phyloP scores from a whole-genome alignment of 441 rosid genomes.

The Capsella rubella region DNA sequence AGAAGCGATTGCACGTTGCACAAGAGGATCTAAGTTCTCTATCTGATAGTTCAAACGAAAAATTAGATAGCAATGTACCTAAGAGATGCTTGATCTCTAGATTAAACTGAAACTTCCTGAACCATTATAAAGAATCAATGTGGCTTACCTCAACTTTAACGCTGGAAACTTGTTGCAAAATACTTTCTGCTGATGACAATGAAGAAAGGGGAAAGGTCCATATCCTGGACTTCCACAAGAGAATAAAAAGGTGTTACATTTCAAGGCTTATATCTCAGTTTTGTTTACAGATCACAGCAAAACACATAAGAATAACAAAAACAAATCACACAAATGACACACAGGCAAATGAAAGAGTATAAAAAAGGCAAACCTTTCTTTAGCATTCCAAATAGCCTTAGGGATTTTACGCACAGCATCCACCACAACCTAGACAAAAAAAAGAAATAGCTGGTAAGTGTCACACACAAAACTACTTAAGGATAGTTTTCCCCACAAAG shows the following conservation, averaged over 20 bases:
- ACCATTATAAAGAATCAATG: not conserved
- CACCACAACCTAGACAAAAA: slow-evolving; percentile 59
- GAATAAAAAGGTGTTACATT: slow-evolving; percentile 30
- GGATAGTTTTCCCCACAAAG: slow-evolving; percentile 9
- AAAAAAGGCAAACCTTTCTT: slow-evolving; percentile 70
- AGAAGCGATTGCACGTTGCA: slow-evolving; percentile 77
- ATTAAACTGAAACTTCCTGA: slow-evolving; percentile 7
- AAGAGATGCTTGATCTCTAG: slow-evolving; percentile 14
- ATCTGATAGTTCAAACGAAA: slow-evolving; percentile 53
- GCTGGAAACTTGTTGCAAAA: slow-evolving; percentile 55
- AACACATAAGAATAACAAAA: slow-evolving; percentile 6
- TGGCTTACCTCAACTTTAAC: slow-evolving; percentile 68
- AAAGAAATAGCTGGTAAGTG: slow-evolving; percentile 25
- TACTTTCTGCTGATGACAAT: slow-evolving; percentile 70
- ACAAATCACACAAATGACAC: slow-evolving; percentile 4
- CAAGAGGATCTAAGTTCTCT: slow-evolving; percentile 82
- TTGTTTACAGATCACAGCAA: slow-evolving; percentile 22
- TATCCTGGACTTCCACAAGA: slow-evolving; percentile 57
- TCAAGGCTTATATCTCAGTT: slow-evolving; percentile 24
- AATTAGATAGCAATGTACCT: slow-evolving; percentile 20
- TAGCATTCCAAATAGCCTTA: slow-evolving; percentile 87
- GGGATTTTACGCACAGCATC: slow-evolving; percentile 83
- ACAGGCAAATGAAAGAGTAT: not conserved
- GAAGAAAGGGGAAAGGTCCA: slow-evolving; percentile 87
- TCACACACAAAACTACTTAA: slow-evolving; percentile 4